Percentiles rank a stretch among this genome's conserved stretches.
These are phyloP conservation scores for Globisporangium iwayamae DNA, from an alignment of 352 stramenopile species.

Conservation along the genomic window DNA sequence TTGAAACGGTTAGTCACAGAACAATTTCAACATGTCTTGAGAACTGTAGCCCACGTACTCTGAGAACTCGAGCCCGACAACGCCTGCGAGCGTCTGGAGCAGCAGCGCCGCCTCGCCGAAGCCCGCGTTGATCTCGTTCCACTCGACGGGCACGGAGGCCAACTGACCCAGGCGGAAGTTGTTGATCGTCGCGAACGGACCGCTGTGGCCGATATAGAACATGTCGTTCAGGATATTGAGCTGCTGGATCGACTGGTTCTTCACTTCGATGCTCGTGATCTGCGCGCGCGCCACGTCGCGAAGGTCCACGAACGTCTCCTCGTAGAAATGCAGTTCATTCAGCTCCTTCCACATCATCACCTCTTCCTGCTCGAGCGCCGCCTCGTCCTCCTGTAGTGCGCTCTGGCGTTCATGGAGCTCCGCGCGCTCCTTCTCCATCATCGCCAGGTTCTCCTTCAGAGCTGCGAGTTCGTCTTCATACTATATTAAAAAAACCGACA, in stretches of 20 bases:
- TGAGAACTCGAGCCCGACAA: conserved; percentile 60
- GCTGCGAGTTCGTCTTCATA: conserved; percentile 65
- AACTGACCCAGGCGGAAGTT: conserved; percentile 75
- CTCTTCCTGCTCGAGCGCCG: conserved; percentile 50
- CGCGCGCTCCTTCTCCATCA: conserved; percentile 71
- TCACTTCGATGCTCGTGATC: conserved; percentile 55
- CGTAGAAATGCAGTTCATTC: conserved; percentile 48
- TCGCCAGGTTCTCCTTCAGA: conserved; percentile 51
- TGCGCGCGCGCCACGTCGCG: conserved; percentile 49
- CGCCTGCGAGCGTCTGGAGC: conserved; percentile 52
- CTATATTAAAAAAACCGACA: conserved; percentile 18
- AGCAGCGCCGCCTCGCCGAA: conserved; percentile 74
- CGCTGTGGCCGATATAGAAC: conserved; percentile 73
- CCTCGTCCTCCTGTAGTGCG: conserved; percentile 44
- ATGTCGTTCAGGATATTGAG: conserved; percentile 71
- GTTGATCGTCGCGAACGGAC: conserved; percentile 82
- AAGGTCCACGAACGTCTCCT: conserved; percentile 47
- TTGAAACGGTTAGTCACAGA: conserved; percentile 3
- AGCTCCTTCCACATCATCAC: conserved; percentile 49
- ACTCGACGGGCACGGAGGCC: conserved; percentile 57
- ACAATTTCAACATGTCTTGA: conserved; percentile 7
- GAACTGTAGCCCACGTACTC: conserved; percentile 42
- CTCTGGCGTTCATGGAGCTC: conserved; percentile 46
- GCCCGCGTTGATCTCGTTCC: conserved; percentile 87
- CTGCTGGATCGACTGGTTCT: conserved; percentile 35